A percentile compares a stretch with the other conserved stretches of the same genome.
phyloP scores from a whole-genome alignment of 257 asterid species.

The Parsonsia alboflavescens region DNA sequence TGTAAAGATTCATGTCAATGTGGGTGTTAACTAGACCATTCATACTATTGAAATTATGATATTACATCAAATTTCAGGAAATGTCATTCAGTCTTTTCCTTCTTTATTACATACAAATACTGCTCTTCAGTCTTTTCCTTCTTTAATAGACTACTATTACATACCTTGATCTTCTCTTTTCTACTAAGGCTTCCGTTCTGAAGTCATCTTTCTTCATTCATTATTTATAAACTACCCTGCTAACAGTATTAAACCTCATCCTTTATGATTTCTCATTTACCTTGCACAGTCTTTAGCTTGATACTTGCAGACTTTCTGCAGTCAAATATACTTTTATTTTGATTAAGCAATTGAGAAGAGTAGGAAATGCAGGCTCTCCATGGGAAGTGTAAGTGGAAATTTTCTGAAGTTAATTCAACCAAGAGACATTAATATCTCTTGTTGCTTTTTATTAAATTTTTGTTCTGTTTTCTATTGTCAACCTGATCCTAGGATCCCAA shows the following conservation, averaged over 20 bases:
- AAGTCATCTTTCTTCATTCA: neutral
- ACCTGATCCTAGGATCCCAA: neutral
- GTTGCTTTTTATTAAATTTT: neutral
- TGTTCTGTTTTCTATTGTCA: neutral
- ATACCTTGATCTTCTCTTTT: neutral
- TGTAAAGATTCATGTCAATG: neutral
- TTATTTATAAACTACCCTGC: neutral
- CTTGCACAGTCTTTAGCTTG: constrained; percentile 1
- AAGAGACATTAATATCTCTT: neutral
- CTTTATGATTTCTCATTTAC: neutral
- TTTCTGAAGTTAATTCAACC: neutral
- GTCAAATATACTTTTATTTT: neutral
- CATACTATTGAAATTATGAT: neutral
- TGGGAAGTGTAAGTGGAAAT: too few species aligned
- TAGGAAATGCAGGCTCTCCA: neutral
- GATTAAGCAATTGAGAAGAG: neutral
- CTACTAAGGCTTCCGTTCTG: neutral
- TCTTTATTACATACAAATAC: too few species aligned
- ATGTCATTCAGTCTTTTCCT: neutral
- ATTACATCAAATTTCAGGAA: neutral
- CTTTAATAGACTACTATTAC: too few species aligned
- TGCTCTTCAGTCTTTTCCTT: neutral
- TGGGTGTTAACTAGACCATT: neutral
- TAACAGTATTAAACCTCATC: neutral
- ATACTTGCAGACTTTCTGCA: neutral